Evolutionary conservation across 768 basidiomycete species (phyloP), one percentile per base, ranked within the genome.

Genomic region (Strobilomyces dryophilus): DNA sequence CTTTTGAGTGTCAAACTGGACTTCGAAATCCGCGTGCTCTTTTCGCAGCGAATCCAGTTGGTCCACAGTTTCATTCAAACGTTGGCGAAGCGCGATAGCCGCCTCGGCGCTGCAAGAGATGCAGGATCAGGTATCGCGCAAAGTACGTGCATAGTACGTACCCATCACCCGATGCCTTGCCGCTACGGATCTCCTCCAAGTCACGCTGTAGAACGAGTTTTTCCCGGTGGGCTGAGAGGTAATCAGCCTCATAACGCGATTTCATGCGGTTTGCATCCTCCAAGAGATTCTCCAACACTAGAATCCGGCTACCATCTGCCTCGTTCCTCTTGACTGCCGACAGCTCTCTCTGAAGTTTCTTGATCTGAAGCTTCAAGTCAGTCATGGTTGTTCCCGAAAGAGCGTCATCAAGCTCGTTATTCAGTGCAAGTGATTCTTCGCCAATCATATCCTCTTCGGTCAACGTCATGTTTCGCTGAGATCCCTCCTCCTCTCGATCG

Each of bases 191-290:
- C 67, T 93, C 90, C 61, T 98, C 93, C 57, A 97, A 71, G 62
- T 91, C 82, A 37, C 83, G 80, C 64, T 91, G 85, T 31, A 95
- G 67, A 4, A 88, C 77, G 31, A 95, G 76, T 65, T 87, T 88
- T 69, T 89, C 89, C 36, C 92, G 77, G 66, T 95, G 93, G 15
- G 85, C 84, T 2, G 83, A 77, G 12, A 98, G 75, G 66, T 94
- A 97, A 63, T 97, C 93, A 18, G 76, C 73, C 68, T 98, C 93
- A 62, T 95, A 95, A 29, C 92, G 79, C 29, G 81, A 76, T 75
- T 95, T 95, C 84, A 90, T 87, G 57, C 89, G 76, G 56, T 87
- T 95, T 27, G 94, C 90, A 59, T 98, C 95, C 47, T 93, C 91
- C 51, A 98, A 73, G 51, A 95, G 73, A 63, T 92, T 94, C 71